Conservation (phyloP, 495 filamentous ascomycete species). For the Penicillium pancosmium region DNA sequence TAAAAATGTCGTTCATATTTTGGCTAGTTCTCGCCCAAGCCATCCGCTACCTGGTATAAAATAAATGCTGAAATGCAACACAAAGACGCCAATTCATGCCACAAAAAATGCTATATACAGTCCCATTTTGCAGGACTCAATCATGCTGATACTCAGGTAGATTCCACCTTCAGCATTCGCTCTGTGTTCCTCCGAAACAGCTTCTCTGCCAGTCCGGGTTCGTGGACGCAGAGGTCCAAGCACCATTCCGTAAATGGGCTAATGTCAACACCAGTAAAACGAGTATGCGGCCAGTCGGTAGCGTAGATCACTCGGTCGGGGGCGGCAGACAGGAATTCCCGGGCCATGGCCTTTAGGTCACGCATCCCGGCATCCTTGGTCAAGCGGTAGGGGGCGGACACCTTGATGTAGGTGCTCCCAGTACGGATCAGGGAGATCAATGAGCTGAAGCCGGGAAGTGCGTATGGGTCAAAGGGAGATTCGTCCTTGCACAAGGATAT, state of each 20-base stretch:
- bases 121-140: neutral
- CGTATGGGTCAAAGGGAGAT: conserved; percentile 37
- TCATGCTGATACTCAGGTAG: conserved; percentile 22
- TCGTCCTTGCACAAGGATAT: conserved; percentile 11
- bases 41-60: conserved; percentile 9
- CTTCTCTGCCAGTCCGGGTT: conserved; percentile 41
- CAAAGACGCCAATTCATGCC: conserved; percentile 14
- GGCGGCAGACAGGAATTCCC: conserved; percentile 40
- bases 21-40: neutral
- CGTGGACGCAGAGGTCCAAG: conserved; percentile 42
- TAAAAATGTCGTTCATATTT: neutral
- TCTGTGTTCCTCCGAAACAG: conserved; percentile 51
- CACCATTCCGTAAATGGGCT: conserved; percentile 46
- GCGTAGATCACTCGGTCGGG: conserved; percentile 49
- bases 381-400: conserved; percentile 53
- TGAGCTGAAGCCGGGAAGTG: conserved; percentile 45
- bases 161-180: conserved; percentile 33
- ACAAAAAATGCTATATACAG: conserved; percentile 17
- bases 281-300: conserved; percentile 58
- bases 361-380: conserved; percentile 38
- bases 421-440: conserved; percentile 42
- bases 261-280: conserved; percentile 48
- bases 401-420: conserved; percentile 49
- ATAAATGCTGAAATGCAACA: conserved; percentile 13
- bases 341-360: conserved; percentile 43